phyloP scores from a whole-genome alignment of 179 eudicot species.

The Beta macrorhiza region DNA sequence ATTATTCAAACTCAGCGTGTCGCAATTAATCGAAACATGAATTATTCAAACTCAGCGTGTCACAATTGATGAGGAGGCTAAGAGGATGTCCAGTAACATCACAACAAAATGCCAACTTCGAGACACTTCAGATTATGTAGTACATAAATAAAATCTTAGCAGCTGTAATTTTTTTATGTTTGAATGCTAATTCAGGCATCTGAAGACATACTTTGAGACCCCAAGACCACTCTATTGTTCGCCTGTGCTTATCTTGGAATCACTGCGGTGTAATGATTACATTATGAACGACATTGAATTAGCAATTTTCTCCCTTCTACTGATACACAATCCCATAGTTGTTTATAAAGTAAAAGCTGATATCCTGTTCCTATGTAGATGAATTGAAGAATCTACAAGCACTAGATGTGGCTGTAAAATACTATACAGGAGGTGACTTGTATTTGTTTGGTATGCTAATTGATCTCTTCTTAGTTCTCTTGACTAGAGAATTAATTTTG shows the following conservation, averaged over 20 bases:
- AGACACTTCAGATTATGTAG: no score
- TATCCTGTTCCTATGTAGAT: conserved; percentile 36
- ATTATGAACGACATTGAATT: background rate
- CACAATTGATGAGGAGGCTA: no score
- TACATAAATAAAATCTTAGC: no score
- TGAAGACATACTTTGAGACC: no score
- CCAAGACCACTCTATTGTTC: background rate
- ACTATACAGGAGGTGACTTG: conserved; percentile 85
- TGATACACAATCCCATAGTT: background rate
- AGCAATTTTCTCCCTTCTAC: background rate
- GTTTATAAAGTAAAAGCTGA: background rate
- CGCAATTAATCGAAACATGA: no score
- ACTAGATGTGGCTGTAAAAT: conserved; percentile 77
- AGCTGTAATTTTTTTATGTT: no score
- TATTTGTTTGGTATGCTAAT: conserved; percentile 82
- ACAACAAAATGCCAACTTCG: no score
- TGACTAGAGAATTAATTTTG: conserved; percentile 11
- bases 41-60: no score
- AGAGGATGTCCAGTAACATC: no score
- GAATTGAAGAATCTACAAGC: conserved; percentile 75
- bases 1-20: no score
- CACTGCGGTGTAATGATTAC: background rate
- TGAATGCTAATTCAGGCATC: no score
- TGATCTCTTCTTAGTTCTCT: conserved; percentile 17
- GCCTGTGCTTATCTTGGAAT: background rate